phyloP scores from a whole-genome alignment of 257 asterid species.

The Lycium barbarum region DNA sequence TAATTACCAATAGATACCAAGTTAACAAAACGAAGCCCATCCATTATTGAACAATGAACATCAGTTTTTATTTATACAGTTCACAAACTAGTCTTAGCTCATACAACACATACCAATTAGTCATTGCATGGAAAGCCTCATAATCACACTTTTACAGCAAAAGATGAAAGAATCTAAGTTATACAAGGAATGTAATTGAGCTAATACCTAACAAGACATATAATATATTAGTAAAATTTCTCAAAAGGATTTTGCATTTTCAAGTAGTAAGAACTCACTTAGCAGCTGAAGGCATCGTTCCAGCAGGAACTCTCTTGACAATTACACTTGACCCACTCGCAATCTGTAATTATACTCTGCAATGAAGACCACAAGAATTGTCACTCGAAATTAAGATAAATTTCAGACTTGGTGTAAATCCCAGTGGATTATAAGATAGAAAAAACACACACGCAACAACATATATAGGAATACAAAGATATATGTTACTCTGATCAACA shows the following conservation, averaged over 20 bases:
- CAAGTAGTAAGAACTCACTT: slow-evolving; percentile 49
- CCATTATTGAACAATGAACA: neutral
- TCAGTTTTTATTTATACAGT: neutral
- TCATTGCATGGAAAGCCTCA: slow-evolving; percentile 17
- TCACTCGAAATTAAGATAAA: neutral
- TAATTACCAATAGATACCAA: neutral
- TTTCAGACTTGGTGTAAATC: neutral
- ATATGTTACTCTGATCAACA: neutral
- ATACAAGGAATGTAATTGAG: neutral
- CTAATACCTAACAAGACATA: neutral
- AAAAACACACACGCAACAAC: neutral
- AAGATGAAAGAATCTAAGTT: neutral
- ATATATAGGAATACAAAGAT: neutral
- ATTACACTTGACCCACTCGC: slow-evolving; percentile 79
- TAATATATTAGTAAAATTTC: neutral
- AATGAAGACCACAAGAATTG: neutral
- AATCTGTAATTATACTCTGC: slow-evolving; percentile 66
- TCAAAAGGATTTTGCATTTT: neutral
- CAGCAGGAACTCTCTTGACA: slow-evolving; percentile 80
- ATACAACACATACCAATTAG: neutral
- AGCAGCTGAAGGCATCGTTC: slow-evolving; percentile 40
- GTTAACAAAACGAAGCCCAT: neutral
- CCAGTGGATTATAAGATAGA: neutral
- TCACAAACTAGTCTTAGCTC: neutral
- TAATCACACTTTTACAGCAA: slow-evolving; percentile 8